phyloP scores from a whole-genome alignment of 1,284 basidiomycete species.

The Amylostereum areolatum region DNA sequence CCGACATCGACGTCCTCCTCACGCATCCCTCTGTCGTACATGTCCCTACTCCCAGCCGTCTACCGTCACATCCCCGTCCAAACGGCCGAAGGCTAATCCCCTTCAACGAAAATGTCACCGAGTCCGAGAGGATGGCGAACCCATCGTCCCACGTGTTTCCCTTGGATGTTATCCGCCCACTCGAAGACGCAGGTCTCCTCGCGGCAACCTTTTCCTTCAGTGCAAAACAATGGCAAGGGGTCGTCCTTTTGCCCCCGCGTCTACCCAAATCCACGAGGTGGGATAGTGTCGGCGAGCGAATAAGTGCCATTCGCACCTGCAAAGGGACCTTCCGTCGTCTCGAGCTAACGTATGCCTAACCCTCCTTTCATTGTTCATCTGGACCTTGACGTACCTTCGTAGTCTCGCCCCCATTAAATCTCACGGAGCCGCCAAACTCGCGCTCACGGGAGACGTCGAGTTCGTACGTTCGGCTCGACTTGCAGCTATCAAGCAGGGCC shows the following conservation, averaged over 20 bases:
- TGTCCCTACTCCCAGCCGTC: slow-evolving; percentile 11
- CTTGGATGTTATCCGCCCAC: slow-evolving; percentile 10
- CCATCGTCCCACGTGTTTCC: slow-evolving; percentile 8
- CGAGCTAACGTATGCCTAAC: slow-evolving; percentile 9
- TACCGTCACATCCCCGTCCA: neutral
- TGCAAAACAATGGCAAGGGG: slow-evolving; percentile 7
- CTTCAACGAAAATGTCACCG: slow-evolving; percentile 1
- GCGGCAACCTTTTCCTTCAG: neutral
- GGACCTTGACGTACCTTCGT: neutral
- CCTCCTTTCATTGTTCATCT: neutral
- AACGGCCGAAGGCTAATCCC: slow-evolving; percentile 8
- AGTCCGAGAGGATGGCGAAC: neutral
- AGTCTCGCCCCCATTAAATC: slow-evolving; percentile 20
- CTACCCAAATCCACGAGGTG: neutral
- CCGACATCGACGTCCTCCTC: slow-evolving; percentile 18
- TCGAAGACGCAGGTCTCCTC: slow-evolving; percentile 7
- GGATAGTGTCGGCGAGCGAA: slow-evolving; percentile 10
- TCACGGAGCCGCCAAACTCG: slow-evolving; percentile 20
- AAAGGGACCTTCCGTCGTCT: slow-evolving; percentile 10
- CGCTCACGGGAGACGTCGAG: slow-evolving; percentile 22
- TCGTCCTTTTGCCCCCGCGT: slow-evolving; percentile 5
- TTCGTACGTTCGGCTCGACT: slow-evolving; percentile 16
- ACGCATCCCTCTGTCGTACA: slow-evolving; percentile 16
- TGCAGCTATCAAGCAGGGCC: slow-evolving; percentile 13
- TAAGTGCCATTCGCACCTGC: slow-evolving; percentile 7